Base-by-base conservation (phyloP, 768 basidiomycete genomes). In the Mycena rosella region DNA sequence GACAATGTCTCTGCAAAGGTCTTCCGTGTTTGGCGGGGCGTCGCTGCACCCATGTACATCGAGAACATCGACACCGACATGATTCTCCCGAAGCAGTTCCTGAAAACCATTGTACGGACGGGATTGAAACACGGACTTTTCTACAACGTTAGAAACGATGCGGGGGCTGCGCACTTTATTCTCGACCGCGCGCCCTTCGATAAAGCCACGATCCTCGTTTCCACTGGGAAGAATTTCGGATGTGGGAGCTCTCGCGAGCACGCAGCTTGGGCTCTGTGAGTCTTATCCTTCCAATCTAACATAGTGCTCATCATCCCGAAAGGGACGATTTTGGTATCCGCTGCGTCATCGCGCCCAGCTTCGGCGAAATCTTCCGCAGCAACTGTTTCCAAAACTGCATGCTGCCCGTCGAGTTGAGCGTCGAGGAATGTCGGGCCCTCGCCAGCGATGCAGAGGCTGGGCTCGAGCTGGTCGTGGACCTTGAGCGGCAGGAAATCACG, bases 301-400 rank as follows among this genome's bases (percentile, higher is more conserved):
- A 57, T 29, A 42, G 30, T 32, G 47, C 38, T 51, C 49, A 44
- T 49, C 40, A 56, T 59, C 67, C 27, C 65, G 42, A 8, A 65
- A 92, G 91, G 77, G 91, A 92, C 68, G 95, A 96, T 80, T 96
- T 96, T 75, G 95, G 95, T 27, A 96, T 96, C 71, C 87, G 91
- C 49, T 93, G 92, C 76, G 80, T 96, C 69, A 93, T 96, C 74
- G 93, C 95, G 1, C 93, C 93, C 5, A 93, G 91, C 70, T 95
- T 95, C 71, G 95, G 92, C 34, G 95, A 96, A 62, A 96, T 96
- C 75, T 95, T 95, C 87, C 86, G 87, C 67, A 94, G 86, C 79
- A 96, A 95, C 76, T 86, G 91, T 61, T 92, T 95, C 90, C 95
- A 96, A 78, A 96, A 96, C 78, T 95, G 95, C 54, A 94, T 96